Base-by-base conservation (phyloP, 768 basidiomycete genomes). In the Holtermanniella nyarrowii region DNA sequence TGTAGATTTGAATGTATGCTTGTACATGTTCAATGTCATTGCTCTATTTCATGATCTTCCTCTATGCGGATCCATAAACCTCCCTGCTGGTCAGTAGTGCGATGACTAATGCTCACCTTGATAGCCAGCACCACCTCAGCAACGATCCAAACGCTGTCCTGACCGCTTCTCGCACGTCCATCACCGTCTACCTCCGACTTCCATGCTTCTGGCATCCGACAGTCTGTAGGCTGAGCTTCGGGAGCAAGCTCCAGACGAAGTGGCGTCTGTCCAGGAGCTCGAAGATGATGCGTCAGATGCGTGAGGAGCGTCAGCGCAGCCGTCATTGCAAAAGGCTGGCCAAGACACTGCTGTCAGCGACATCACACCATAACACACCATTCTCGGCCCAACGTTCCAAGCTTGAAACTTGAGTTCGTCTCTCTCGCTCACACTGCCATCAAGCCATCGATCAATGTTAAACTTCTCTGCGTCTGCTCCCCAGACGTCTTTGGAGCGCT, bases 391-490 rank as follows among this genome's bases (percentile, higher is more conserved):
- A 23, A 50, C 37, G 53, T 62, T 61, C 56, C 61, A 69, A 48
- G 46, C 52, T 50, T 55, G 58, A 42, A 59, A 61, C 37, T 40
- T 59, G 46, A 42, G 49, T 42, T 50, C 52, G 51, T 54, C 59
- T 22, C 31, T 55, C 48, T 50, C 53, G 4, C 14, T 42, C 47
- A 54, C n/a, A 63, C 75, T 73, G 37, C 84, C 77, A 4, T 63
- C 57, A 46, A 85, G 71, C 86, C 86, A 89, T 39, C 86, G 76
- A 26, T 85, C 82, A 4, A 85, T 85, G 50, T 84, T 78, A 65
- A 87, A 89, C n/a, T 76, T 76, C 60, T 85, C 78, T 0, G 85
- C 85, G 55, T 87, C 83, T 0, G 74, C 60, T 2, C 86, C 86
- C 86, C 86, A 88, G 0, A 85, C 71, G 16, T 74, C 76, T 42